A percentile compares a stretch with the other conserved stretches of the same genome.
Evolutionary conservation across 371 early-diverging fungal genomes (phyloP).

Genomic region (Mucor lusitanicus): DNA sequence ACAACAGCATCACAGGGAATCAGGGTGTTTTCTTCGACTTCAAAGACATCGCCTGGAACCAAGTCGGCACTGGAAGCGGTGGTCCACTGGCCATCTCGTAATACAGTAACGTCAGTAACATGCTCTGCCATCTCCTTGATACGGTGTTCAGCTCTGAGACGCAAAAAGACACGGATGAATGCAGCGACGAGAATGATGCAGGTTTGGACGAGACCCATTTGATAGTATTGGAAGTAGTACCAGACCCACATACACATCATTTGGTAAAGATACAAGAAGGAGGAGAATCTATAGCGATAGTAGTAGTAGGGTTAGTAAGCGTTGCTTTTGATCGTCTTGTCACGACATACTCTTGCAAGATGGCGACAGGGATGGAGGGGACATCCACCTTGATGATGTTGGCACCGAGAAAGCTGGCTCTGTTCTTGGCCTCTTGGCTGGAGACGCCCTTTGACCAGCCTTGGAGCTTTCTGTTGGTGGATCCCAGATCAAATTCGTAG

Average conservation of each 20-base stretch:
- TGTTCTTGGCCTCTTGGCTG: constrained; percentile 46
- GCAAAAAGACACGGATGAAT: constrained; percentile 62
- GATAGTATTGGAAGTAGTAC: constrained; percentile 69
- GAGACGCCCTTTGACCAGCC: constrained; percentile 52
- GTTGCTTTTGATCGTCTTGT: background rate
- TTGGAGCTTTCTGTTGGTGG: constrained; percentile 47
- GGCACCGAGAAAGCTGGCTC: constrained; percentile 60
- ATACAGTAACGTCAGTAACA: constrained; percentile 40
- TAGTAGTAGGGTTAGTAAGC: background rate
- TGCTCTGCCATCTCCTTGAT: constrained; percentile 65
- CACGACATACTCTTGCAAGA: constrained; percentile 52
- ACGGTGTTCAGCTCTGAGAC: constrained; percentile 58
- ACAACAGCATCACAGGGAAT: constrained; percentile 71
- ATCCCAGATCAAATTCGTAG: constrained; percentile 55
- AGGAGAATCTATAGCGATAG: constrained; percentile 40
- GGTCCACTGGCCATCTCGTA: constrained; percentile 63
- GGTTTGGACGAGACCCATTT: constrained; percentile 71
- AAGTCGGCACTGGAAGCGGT: constrained; percentile 48
- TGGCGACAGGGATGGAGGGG: constrained; percentile 45
- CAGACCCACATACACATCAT: constrained; percentile 71
- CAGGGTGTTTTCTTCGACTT: constrained; percentile 26
- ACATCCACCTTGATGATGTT: constrained; percentile 66
- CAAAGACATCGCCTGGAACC: constrained; percentile 68
- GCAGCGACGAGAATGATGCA: constrained; percentile 66
- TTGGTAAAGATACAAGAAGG: constrained; percentile 77